These are phyloP conservation scores for Brassica juncea DNA, from an alignment of 345 rosid species.

Conservation along the genomic window DNA sequence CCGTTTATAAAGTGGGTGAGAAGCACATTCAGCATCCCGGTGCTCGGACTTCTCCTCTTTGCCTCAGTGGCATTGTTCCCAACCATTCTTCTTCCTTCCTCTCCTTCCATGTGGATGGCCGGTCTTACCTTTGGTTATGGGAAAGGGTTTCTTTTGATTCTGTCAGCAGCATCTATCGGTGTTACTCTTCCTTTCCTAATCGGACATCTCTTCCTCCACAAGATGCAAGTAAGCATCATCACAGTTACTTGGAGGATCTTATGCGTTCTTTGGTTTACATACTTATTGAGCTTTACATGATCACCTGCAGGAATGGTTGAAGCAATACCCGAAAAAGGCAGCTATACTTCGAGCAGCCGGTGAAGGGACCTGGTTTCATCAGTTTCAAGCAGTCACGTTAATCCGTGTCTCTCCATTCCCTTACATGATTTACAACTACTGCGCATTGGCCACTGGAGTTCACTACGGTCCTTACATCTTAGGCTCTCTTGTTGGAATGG, in stretches of 20 bases:
- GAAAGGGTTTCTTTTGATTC: slow-evolving; percentile 75
- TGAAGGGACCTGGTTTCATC: slow-evolving; percentile 93
- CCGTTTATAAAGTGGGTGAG: slow-evolving; percentile 95
- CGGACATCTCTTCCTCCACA: slow-evolving; percentile 83
- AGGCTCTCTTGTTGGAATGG: slow-evolving; percentile 87
- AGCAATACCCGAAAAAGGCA: slow-evolving; percentile 86
- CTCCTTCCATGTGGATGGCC: slow-evolving; percentile 98
- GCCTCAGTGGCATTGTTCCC: slow-evolving; percentile 89
- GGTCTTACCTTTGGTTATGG: slow-evolving; percentile 98
- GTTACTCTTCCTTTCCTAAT: slow-evolving; percentile 88
- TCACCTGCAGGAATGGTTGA: slow-evolving; percentile 64
- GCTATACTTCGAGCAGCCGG: slow-evolving; percentile 89
- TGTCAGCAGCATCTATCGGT: slow-evolving; percentile 68
- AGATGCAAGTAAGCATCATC: slow-evolving; percentile 64
- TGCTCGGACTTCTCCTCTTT: slow-evolving; percentile 72
- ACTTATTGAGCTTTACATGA: neutral
- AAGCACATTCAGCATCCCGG: slow-evolving; percentile 73
- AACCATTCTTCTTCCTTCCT: slow-evolving; percentile 74
- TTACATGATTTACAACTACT: slow-evolving; percentile 84
- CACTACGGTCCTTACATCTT: slow-evolving; percentile 81
- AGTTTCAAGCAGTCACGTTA: slow-evolving; percentile 81
- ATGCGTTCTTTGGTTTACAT: neutral
- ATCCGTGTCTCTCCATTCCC: slow-evolving; percentile 99
- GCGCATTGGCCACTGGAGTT: slow-evolving; percentile 88
- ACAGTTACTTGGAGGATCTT: neutral